Evolutionary conservation across 1,139 yeast genomes (phyloP).

Genomic region (Nakaseomyces sp.): DNA sequence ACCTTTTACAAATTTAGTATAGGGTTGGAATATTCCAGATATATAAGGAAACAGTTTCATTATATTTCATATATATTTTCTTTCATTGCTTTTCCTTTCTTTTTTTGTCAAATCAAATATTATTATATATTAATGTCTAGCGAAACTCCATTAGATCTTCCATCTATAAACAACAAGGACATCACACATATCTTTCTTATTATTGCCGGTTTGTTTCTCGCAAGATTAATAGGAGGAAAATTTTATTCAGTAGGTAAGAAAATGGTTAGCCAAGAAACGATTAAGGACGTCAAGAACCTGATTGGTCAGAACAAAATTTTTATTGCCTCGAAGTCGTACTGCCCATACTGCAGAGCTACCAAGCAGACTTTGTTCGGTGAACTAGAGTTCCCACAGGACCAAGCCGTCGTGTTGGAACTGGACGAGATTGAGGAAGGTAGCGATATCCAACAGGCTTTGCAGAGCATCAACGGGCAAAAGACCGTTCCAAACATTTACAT

Average conservation of each 20-base stretch:
- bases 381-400: slow-evolving; percentile 33
- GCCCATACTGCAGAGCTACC: slow-evolving; percentile 68
- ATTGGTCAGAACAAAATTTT: slow-evolving; percentile 63
- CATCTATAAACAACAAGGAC: slow-evolving; percentile 1
- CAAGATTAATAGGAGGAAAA: slow-evolving; percentile 10
- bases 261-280: slow-evolving; percentile 43
- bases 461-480: slow-evolving; percentile 73
- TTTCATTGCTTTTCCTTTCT: background rate
- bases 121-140: background rate
- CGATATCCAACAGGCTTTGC: slow-evolving; percentile 72
- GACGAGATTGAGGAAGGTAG: slow-evolving; percentile 49
- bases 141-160: background rate
- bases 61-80: no score
- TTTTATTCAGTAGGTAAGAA: slow-evolving; percentile 11
- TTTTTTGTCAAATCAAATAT: background rate
- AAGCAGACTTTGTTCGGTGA: slow-evolving; percentile 48
- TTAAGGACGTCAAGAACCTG: slow-evolving; percentile 51
- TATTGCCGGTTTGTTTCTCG: slow-evolving; percentile 12
- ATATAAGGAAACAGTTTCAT: no score
- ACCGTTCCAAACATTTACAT: slow-evolving; percentile 93
- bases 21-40: no score
- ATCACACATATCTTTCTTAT: slow-evolving; percentile 3
- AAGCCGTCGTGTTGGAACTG: slow-evolving; percentile 59
- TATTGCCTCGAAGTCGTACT: slow-evolving; percentile 71
- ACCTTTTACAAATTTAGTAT: no score